phyloP scores from a whole-genome alignment of 768 basidiomycete species.

The Pleurotus salmoneostramineus region DNA sequence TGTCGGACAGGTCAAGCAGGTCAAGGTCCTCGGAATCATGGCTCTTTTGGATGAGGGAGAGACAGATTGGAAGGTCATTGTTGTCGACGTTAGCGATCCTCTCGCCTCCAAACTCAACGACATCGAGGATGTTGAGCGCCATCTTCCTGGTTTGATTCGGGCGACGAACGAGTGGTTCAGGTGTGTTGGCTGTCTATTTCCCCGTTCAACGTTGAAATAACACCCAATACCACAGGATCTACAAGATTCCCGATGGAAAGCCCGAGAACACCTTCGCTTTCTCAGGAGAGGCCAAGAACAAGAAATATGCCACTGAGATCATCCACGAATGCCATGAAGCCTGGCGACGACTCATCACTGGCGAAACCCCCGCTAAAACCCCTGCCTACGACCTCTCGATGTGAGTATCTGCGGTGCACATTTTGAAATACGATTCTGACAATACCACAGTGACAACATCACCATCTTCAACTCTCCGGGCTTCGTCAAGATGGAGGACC shows the following conservation, averaged over 20 bases:
- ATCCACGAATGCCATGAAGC: conserved; percentile 99
- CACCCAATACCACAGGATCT: conserved; percentile 53
- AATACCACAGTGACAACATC: conserved; percentile 65
- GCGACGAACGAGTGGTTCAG: conserved; percentile 99
- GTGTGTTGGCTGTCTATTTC: conserved; percentile 30
- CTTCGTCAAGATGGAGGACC: conserved; percentile 58
- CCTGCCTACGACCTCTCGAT: conserved; percentile 75
- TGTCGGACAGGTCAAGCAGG: conserved; percentile 97
- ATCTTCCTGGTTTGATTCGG: conserved; percentile 93
- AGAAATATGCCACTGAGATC: conserved; percentile 98
- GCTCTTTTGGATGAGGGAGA: conserved; percentile 98
- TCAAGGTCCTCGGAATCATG: conserved; percentile 99
- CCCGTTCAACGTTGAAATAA: background rate
- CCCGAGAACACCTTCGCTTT: conserved; percentile 98
- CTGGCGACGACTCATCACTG: conserved; percentile 89
- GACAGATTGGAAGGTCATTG: conserved; percentile 99
- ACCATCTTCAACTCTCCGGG: conserved; percentile 74
- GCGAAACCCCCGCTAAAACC: conserved; percentile 75
- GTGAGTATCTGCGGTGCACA: conserved; percentile 42
- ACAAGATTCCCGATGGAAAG: conserved; percentile 95
- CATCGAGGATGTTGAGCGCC: conserved; percentile 97
- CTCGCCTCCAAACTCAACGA: conserved; percentile 96
- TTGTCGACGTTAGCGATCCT: conserved; percentile 94
- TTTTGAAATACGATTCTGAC: conserved; percentile 7
- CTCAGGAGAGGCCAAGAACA: conserved; percentile 99